phyloP scores from a whole-genome alignment of 441 rosid species.

The Syzygium malaccense region DNA sequence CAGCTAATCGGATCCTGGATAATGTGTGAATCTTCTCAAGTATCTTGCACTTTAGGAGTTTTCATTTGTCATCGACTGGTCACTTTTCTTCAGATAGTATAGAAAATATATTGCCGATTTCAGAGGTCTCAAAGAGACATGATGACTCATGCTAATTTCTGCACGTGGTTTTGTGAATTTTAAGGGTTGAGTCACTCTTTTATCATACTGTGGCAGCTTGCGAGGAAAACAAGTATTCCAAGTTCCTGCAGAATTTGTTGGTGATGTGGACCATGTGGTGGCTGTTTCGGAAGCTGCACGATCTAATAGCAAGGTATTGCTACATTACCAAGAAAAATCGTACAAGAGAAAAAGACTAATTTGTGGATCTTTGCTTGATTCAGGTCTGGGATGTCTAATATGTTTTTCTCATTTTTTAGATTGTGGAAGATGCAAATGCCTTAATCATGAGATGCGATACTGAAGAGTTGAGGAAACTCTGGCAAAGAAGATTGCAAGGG shows the following conservation, averaged over 20 bases:
- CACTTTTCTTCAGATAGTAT: not conserved
- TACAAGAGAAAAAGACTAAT: not conserved
- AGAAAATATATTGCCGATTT: not conserved
- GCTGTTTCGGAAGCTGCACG: conserved; percentile 67
- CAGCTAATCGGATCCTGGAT: not conserved
- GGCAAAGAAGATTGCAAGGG: conserved; percentile 91
- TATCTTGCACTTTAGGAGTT: not conserved
- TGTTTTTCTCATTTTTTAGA: conserved; percentile 31
- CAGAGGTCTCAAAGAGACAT: not conserved
- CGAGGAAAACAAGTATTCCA: conserved; percentile 79
- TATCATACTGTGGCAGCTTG: conserved; percentile 42
- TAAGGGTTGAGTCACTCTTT: not conserved
- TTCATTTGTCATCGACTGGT: not conserved
- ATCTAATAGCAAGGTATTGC: conserved; percentile 44
- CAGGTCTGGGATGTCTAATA: not conserved
- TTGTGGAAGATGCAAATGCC: conserved; percentile 83
- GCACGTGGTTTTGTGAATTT: not conserved
- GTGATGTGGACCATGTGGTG: conserved; percentile 69
- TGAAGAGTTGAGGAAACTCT: conserved; percentile 63
- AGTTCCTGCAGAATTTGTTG: conserved; percentile 67
- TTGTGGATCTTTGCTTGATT: not conserved
- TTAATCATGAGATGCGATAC: conserved; percentile 65
- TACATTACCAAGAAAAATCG: not conserved
- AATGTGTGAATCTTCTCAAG: not conserved
- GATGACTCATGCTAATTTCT: not conserved